A percentile compares a stretch with the other conserved stretches of the same genome.
Evolutionary conservation across 2,329 filamentous ascomycete genomes (phyloP).

Genomic region (Lasiodiplodia citricola): DNA sequence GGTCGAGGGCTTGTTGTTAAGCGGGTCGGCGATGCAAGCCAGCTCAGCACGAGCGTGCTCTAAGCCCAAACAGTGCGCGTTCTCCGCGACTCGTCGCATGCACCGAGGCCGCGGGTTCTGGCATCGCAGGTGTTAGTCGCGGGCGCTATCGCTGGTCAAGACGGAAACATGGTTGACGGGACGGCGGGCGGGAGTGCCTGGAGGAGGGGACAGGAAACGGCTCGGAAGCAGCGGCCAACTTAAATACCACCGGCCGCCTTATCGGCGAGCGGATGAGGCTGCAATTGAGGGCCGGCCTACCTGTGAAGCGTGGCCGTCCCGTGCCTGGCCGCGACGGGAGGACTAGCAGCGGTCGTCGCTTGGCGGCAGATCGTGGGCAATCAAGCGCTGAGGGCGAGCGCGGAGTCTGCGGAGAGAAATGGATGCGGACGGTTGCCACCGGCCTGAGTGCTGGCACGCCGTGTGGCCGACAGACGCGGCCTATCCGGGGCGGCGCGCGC

Average conservation of each 20-base stretch:
- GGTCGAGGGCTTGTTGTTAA: conserved; percentile 17
- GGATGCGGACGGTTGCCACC: conserved; percentile 10
- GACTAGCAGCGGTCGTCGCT: conserved; percentile 21
- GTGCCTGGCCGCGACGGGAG: conserved; percentile 21
- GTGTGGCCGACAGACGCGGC: background rate
- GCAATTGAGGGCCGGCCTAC: conserved; percentile 20
- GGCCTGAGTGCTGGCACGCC: conserved; percentile 2
- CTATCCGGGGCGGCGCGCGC: conserved; percentile 7
- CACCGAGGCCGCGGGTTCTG: conserved; percentile 22
- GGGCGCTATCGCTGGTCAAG: conserved; percentile 23
- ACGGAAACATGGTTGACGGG: conserved; percentile 24
- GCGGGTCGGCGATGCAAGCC: conserved; percentile 25
- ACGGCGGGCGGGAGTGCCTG: conserved; percentile 22
- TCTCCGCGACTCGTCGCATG: conserved; percentile 27
- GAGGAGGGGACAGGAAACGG: conserved; percentile 17
- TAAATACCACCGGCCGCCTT: conserved; percentile 21
- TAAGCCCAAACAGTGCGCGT: conserved; percentile 22
- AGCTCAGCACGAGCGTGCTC: conserved; percentile 26
- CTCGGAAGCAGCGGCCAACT: conserved; percentile 21
- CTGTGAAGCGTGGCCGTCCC: conserved; percentile 18
- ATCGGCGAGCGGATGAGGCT: conserved; percentile 22
- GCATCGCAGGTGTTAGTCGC: conserved; percentile 24
- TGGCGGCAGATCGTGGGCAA: conserved; percentile 23
- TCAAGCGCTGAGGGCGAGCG: conserved; percentile 12
- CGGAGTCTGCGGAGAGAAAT: conserved; percentile 16